Conservation (phyloP, 495 filamentous ascomycete genomes). For the Umbilicaria muhlenbergii region DNA sequence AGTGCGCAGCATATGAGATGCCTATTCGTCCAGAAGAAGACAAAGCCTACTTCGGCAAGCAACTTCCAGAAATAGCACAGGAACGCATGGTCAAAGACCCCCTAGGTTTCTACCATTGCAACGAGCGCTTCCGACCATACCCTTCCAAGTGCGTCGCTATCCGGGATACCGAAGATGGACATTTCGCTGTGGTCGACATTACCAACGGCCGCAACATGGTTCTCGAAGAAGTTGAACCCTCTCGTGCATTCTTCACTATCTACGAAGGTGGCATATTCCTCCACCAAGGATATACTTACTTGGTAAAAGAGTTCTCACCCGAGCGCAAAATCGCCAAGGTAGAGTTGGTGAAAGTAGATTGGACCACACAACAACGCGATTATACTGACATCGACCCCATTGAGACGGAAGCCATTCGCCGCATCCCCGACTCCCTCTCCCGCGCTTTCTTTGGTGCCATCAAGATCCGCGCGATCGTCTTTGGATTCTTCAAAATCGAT, state of each 20-base stretch:
- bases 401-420: conserved; percentile 70
- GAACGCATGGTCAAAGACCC: conserved; percentile 61
- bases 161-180: conserved; percentile 79
- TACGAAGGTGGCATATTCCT: conserved; percentile 98
- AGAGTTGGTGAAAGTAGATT: conserved; percentile 76
- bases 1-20: conserved; percentile 93
- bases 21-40: conserved; percentile 69
- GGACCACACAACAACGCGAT: conserved; percentile 86
- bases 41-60: conserved; percentile 59
- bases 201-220: conserved; percentile 69
- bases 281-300: conserved; percentile 82
- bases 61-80: conserved; percentile 54
- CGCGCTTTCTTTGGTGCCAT: conserved; percentile 76
- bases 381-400: conserved; percentile 90
- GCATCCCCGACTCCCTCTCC: conserved; percentile 37
- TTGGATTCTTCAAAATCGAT: conserved; percentile 93
- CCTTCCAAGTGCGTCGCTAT: conserved; percentile 77
- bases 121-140: conserved; percentile 71
- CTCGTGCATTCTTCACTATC: conserved; percentile 85
- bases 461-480: conserved; percentile 69
- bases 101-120: conserved; percentile 75
- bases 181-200: conserved; percentile 86
- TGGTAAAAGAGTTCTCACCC: conserved; percentile 77
- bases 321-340: conserved; percentile 62
- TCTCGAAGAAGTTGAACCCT: conserved; percentile 91